phyloP scores from a whole-genome alignment of 2,329 filamentous ascomycete genomes.

The Pyrenochaeta sp. region DNA sequence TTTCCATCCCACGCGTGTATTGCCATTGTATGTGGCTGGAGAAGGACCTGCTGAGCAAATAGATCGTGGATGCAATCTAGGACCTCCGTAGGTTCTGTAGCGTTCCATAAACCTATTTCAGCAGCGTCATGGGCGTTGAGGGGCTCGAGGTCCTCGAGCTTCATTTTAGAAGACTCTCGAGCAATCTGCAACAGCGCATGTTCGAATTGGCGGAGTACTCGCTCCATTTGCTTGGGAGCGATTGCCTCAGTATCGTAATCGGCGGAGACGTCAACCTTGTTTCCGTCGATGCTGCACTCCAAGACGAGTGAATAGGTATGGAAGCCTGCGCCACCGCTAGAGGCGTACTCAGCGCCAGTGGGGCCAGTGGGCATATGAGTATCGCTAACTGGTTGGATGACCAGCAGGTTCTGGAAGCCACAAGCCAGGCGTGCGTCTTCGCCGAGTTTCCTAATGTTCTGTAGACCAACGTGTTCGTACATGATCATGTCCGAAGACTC shows the following conservation, averaged over 20 bases:
- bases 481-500: slow-evolving; percentile 28
- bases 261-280: not conserved
- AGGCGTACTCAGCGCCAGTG: not conserved
- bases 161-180: too few species aligned
- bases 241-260: not conserved
- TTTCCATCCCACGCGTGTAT: too few species aligned
- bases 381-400: not conserved
- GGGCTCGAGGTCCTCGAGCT: too few species aligned
- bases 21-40: too few species aligned
- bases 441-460: slow-evolving; percentile 28
- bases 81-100: too few species aligned
- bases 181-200: too few species aligned
- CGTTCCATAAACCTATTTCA: too few species aligned
- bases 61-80: too few species aligned
- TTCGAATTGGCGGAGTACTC: too few species aligned
- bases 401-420: not conserved
- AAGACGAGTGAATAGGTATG: slow-evolving; percentile 3
- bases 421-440: not conserved
- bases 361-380: not conserved
- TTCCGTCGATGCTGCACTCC: slow-evolving; percentile 1
- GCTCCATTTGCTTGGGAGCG: not conserved
- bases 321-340: not conserved
- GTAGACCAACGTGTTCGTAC: slow-evolving; percentile 41
- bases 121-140: too few species aligned
- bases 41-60: too few species aligned